phyloP scores from a whole-genome alignment of 441 rosid species.

The Mallotus japonicus region DNA sequence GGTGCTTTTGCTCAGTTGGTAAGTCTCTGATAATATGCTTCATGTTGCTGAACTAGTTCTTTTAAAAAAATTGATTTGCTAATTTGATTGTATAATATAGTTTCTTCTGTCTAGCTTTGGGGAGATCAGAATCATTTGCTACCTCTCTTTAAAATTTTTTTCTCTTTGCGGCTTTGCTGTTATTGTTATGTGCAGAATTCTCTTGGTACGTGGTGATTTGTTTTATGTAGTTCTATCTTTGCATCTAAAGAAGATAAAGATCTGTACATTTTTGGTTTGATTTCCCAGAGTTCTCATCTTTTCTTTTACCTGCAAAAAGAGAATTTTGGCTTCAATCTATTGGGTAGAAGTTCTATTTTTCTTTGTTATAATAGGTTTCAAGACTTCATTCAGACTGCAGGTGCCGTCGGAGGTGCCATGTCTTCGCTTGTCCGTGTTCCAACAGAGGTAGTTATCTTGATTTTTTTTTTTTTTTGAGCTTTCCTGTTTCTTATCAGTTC shows the following conservation, averaged over 20 bases:
- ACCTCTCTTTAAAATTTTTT: not conserved
- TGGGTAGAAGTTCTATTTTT: slow-evolving; percentile 23
- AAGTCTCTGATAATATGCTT: not conserved
- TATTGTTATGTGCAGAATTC: not conserved
- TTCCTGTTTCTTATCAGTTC: not conserved
- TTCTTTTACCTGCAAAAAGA: not conserved
- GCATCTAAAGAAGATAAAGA: not conserved
- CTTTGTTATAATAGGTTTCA: slow-evolving; percentile 18
- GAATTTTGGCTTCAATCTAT: slow-evolving; percentile 1
- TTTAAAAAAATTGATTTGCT: not conserved
- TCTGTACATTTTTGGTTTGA: not conserved
- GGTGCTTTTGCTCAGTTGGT: slow-evolving; percentile 45
- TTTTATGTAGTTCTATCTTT: not conserved
- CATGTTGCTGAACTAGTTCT: slow-evolving; percentile 1
- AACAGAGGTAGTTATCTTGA: slow-evolving; percentile 56
- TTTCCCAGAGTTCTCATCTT: not conserved
- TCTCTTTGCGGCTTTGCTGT: not conserved
- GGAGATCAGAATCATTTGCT: not conserved
- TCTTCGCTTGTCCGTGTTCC: slow-evolving; percentile 89
- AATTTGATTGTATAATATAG: not conserved
- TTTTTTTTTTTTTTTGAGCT: slow-evolving; percentile 1
- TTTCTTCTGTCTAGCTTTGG: not conserved
- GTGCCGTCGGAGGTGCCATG: slow-evolving; percentile 82
- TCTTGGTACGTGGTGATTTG: too few species aligned
- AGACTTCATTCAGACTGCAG: slow-evolving; percentile 64